Base-by-base conservation (phyloP, 345 rosid genomes). In the Mallotus nudiflorus region DNA sequence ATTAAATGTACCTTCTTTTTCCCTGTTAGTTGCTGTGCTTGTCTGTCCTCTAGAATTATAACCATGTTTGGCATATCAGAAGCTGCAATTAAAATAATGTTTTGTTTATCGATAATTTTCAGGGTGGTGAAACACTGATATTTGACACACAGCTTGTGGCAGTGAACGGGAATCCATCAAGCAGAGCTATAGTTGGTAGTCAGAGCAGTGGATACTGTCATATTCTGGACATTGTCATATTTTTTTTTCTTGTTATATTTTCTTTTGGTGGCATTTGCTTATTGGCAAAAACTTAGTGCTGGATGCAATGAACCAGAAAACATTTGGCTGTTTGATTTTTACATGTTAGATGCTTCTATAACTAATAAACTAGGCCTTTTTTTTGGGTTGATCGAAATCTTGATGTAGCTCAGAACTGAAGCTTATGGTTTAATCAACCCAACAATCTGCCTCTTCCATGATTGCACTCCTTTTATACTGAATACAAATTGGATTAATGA, bases 91-190 rank as follows among this genome's bases (percentile, higher is more conserved):
- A 42, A 55, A 57, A 33, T 66, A 48, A 66, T 24, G 33, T 31
- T n/a, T 28, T 45, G 63, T 70, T 71, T 55, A 72, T 29, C 65
- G 74, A 53, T 49, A 73, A 50, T 59, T 68, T 71, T 86, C n/a
- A n/a, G 91, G 98, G 98, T 69, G 98, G 96, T 60, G 97, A 96
- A 5, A 91, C 98, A 19, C 81, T 94, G 19, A 75, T 93, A 73
- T 93, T 93, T 55, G 97, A 91, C 75, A 88, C 98, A 0, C 93
- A 91, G 89, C 91, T 94, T 67, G 92, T 94, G 40, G 83, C 92
- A 2, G 95, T 94, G 71, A 94, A 89, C 56, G 97, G 91, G 39
- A 83, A 86, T 76, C 22, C 91, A 31, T 74, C 86, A 10, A 64
- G 74, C 28, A 81, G 83, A 87, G 70, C 83, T 89, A 39, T 89